These are phyloP conservation scores for Neocucurbitaria cava DNA, from an alignment of 2,329 filamentous ascomycete species.

Conservation along the genomic window DNA sequence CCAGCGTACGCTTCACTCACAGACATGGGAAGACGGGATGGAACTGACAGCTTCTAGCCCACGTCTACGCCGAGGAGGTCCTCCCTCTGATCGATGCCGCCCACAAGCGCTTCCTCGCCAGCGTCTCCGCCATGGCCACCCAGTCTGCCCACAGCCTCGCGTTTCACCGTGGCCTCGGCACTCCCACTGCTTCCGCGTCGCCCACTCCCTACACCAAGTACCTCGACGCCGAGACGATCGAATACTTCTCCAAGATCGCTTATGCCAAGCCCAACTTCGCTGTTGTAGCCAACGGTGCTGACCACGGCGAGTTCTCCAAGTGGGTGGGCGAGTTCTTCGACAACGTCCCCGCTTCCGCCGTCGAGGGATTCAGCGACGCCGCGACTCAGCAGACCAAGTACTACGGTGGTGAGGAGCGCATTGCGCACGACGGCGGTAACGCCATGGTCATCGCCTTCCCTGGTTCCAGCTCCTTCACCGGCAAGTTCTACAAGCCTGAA, in stretches of 20 bases:
- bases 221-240: slow-evolving; percentile 76
- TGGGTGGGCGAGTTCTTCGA: slow-evolving; percentile 96
- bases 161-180: slow-evolving; percentile 92
- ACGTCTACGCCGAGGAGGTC: slow-evolving; percentile 91
- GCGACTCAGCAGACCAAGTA: slow-evolving; percentile 79
- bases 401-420: slow-evolving; percentile 93
- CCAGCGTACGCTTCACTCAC: slow-evolving; percentile 59
- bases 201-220: slow-evolving; percentile 79
- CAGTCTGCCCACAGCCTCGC: slow-evolving; percentile 86
- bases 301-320: slow-evolving; percentile 76
- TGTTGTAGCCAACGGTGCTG: slow-evolving; percentile 86
- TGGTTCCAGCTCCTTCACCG: slow-evolving; percentile 77
- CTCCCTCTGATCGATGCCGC: slow-evolving; percentile 76
- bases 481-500: slow-evolving; percentile 84
- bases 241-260: slow-evolving; percentile 76
- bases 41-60: slow-evolving; percentile 61
- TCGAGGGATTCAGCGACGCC: slow-evolving; percentile 60
- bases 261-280: slow-evolving; percentile 93
- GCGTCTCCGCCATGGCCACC: slow-evolving; percentile 73
- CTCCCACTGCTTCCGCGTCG: slow-evolving; percentile 74
- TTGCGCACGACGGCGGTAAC: slow-evolving; percentile 77
- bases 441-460: slow-evolving; percentile 91
- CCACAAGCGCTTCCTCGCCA: slow-evolving; percentile 73
- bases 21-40: slow-evolving; percentile 1
- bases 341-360: slow-evolving; percentile 61